Percentiles rank a stretch among this genome's conserved stretches.
phyloP scores from a whole-genome alignment of 106 monocot genomes.

The Acanthochlamys bracteata region DNA sequence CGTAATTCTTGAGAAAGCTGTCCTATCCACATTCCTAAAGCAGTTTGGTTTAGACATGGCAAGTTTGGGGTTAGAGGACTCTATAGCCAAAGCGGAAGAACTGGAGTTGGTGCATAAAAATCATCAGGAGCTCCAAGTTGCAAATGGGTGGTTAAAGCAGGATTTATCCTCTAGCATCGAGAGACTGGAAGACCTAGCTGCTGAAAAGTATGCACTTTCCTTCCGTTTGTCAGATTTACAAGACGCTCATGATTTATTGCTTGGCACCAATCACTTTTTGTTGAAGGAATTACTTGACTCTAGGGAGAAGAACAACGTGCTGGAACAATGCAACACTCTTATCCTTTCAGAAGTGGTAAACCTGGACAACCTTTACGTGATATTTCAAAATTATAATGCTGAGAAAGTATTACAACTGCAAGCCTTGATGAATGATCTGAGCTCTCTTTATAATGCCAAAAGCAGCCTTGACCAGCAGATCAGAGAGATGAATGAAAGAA shows the following conservation, averaged over 20 bases:
- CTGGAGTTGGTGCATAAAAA: constrained; percentile 30
- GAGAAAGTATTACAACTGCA: constrained; percentile 33
- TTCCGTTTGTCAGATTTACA: constrained; percentile 21
- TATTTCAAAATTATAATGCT: constrained; percentile 27
- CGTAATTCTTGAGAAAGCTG: constrained; percentile 46
- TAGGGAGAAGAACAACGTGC: constrained; percentile 6
- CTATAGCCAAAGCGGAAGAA: constrained; percentile 22
- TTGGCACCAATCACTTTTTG: constrained; percentile 23
- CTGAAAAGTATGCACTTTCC: constrained; percentile 28
- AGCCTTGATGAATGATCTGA: constrained; percentile 16
- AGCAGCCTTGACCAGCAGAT: constrained; percentile 27
- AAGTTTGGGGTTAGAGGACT: constrained; percentile 31
- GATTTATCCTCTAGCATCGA: constrained; percentile 20
- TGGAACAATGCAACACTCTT: constrained; percentile 24
- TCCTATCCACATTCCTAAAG: constrained; percentile 40
- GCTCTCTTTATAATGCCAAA: constrained; percentile 20
- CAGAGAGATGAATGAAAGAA: constrained; percentile 20
- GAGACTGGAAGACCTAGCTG: constrained; percentile 28
- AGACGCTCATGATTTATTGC: constrained; percentile 13
- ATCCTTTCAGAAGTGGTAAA: constrained; percentile 33
- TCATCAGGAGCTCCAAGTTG: constrained; percentile 16
- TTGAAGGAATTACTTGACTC: constrained; percentile 19
- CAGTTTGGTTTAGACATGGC: constrained; percentile 29
- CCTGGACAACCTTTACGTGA: constrained; percentile 32
- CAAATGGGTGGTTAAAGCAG: constrained; percentile 25